Evolutionary conservation across 139 green algal genomes (phyloP).

Genomic region (Raphidocelis subcapitata): DNA sequence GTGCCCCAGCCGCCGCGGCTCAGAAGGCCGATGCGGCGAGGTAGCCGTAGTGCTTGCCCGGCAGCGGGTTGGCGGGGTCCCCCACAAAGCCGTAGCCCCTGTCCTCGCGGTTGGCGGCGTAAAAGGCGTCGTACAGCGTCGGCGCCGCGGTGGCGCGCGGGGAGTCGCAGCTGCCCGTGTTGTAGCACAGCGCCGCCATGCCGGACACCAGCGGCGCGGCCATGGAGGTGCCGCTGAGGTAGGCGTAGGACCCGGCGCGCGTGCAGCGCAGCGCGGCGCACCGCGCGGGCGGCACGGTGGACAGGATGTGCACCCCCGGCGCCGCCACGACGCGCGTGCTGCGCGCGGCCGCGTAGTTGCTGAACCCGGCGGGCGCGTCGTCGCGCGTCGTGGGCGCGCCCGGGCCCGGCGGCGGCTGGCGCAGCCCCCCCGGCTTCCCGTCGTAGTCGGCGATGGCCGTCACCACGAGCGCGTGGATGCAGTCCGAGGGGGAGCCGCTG

Average conservation of each 20-base stretch:
- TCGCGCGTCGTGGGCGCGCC: slow-evolving; percentile 3
- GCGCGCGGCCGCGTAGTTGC: slow-evolving; percentile 13
- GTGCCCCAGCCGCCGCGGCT: not conserved
- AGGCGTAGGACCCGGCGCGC: not conserved
- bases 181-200: slow-evolving; percentile 18
- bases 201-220: slow-evolving; percentile 10
- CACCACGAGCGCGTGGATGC: slow-evolving; percentile 1
- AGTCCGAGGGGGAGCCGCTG: slow-evolving; percentile 2
- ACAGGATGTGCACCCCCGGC: not conserved
- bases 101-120: slow-evolving; percentile 4
- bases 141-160: not conserved
- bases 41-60: slow-evolving; percentile 18
- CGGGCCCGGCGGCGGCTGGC: not conserved
- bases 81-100: not conserved
- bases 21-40: slow-evolving; percentile 7
- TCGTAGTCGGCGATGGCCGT: slow-evolving; percentile 24
- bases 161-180: slow-evolving; percentile 1
- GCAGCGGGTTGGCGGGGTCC: not conserved
- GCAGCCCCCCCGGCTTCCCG: not conserved
- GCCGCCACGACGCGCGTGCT: not conserved
- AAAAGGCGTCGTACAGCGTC: not conserved
- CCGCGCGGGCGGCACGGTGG: not conserved
- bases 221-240: slow-evolving; percentile 25
- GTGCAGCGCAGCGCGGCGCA: not conserved
- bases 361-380: slow-evolving; percentile 18